Base-by-base conservation (phyloP, 2,329 filamentous ascomycete species). In the Hymenoscyphus scutula region DNA sequence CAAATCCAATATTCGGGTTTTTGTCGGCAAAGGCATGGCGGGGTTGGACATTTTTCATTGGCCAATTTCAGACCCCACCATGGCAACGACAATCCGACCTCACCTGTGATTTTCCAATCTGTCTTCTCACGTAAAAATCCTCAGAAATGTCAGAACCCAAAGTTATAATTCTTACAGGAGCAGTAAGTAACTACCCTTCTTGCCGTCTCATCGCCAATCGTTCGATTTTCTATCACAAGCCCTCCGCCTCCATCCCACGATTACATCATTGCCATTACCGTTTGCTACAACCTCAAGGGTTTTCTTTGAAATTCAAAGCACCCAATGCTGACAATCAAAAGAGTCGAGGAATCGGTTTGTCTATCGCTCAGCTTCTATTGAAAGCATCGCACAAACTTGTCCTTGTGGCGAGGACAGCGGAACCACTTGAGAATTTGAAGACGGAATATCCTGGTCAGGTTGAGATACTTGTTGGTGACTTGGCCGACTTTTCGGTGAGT, bases 111-210 rank as follows among this genome's bases (percentile, higher is more conserved):
- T 25, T 19, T 51, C 41, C 11, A 3, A 6, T 32, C 25, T 7
- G 15, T 8, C 17, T 30, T 10, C 15, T 23, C 15, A n/a, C 23
- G 34, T 34, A n/a, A 5, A 27, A 8, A 54, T 15, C 34, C 34
- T 4, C 25, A 29, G 45, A 23, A 13, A 74, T 65, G 61, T 81
- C 83, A 77, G 59, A 78, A n/a, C 75, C 82, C 7, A 90, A 91
- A 73, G 86, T 85, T 25, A 84, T 92, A 71, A 86, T 92, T 64
- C 79, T 93, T 37, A 88, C 85, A 2, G 86, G 86, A 32, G 53
- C 53, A n/a, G 45, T 51, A 51, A 51, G 45, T 51, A 23, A 4
- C n/a, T n/a, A 17, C 5, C 17, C 1, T n/a, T 45, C 38, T 23
- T 45, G 17, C 6, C 1, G 7, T 8, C 38, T 23, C n/a, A 45